A percentile compares a stretch with the other conserved stretches of the same genome.
Conservation (phyloP, 2,329 filamentous ascomycete species). For the Penicillium aurantiogriseum region DNA sequence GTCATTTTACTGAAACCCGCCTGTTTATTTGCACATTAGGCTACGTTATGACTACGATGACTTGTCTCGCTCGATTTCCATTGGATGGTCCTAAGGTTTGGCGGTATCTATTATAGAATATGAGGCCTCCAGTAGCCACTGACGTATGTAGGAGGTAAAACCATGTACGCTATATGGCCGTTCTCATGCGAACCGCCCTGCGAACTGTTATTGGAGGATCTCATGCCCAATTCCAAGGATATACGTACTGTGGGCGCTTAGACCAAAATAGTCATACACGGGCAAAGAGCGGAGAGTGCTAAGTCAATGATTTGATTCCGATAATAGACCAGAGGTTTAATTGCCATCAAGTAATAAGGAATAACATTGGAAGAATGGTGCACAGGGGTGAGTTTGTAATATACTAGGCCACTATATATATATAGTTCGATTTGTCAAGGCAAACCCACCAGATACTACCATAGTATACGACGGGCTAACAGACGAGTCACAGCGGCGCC, state of each 20-base stretch:
- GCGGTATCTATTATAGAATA: too few relatives aligned
- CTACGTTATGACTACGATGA: background rate
- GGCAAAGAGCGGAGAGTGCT: background rate
- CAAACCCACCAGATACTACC: background rate
- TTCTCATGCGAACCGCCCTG: background rate
- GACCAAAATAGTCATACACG: slow-evolving; percentile 8
- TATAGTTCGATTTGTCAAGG: background rate
- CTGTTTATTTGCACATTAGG: too few relatives aligned
- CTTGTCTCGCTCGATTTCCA: background rate
- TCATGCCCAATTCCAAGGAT: background rate
- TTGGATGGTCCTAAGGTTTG: too few relatives aligned
- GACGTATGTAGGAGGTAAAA: too few relatives aligned
- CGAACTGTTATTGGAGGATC: background rate
- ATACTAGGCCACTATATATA: background rate
- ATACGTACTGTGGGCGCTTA: slow-evolving; percentile 9
- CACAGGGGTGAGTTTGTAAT: background rate
- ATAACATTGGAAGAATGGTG: background rate
- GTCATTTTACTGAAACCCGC: background rate
- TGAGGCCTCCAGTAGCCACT: too few relatives aligned
- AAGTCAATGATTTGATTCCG: background rate
- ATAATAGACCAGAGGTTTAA: background rate
- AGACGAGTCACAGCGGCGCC: background rate
- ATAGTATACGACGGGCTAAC: background rate
- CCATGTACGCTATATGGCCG: background rate
- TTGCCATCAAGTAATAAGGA: background rate